Base-by-base conservation (phyloP, 2,329 filamentous ascomycete genomes). In the Orbilia ellipsospora region DNA sequence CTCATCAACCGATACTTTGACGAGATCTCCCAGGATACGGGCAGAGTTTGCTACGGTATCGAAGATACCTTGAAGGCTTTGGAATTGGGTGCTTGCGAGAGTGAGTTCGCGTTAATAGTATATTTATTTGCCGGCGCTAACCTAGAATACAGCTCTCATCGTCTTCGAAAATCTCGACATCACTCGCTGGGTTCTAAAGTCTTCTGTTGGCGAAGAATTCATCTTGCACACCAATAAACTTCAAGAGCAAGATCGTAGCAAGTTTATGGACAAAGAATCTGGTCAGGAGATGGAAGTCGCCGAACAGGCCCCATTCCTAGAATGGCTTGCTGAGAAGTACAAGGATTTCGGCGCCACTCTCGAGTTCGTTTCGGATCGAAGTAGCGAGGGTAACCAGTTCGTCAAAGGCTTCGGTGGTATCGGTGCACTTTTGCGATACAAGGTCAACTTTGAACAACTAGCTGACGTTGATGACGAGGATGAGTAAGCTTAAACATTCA, bases 371-470 rank as follows among this genome's bases (percentile, higher is more conserved):
- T 97, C 95, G 57, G 96, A 99, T 83, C 91, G 93, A 79, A 98
- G 94, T 76, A 96, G 92, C 77, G 95, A 99, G 85, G 95, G 95
- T 82, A 99, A 99, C 85, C 95, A 99, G 86, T 99, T 99, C 85
- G 95, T 99, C 81, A 98, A 97, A 87, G 95, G 95, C 78, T 99
- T 99, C 82, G 95, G 95, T 90, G 95, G 95, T 82, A 97, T 99
- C 80, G 95, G 95, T 79, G 94, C 94, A 78, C 90, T 99, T 81
- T 89, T 99, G 82, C 93, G 95, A 80, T 99, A 99, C 90, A 97
- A 97, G 87, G 93, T 99, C 87, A 99, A 99, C 87, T 99, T 99
- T 85, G 96, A 99, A 85, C 96, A 99, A 85, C 88, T 99, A 84
- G 91, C 91, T 84, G 95, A 98, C 83, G 87, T 91, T 81, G 89